A percentile compares a stretch with the other conserved stretches of the same genome.
Conservation (phyloP, 495 filamentous ascomycete genomes). For the Trypethelium eluteriae region DNA sequence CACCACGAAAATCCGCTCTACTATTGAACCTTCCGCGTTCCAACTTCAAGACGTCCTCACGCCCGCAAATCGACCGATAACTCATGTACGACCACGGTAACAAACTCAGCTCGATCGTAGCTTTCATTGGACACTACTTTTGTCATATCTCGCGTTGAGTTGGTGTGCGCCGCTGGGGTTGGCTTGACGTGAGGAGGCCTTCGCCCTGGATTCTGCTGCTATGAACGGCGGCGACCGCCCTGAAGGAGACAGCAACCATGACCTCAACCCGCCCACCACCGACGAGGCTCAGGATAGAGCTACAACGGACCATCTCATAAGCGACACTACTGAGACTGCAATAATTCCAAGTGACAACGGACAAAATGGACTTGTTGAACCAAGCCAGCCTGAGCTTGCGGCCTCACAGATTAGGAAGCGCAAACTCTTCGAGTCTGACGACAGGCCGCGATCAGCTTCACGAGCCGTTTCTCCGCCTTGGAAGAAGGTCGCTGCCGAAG, state of each 20-base stretch:
- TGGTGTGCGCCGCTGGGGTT: slow-evolving; percentile 62
- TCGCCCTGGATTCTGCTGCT: slow-evolving; percentile 11
- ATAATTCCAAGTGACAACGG: slow-evolving; percentile 14
- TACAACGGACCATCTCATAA: slow-evolving; percentile 8
- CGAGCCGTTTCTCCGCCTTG: slow-evolving; percentile 74
- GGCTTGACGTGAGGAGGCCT: slow-evolving; percentile 9
- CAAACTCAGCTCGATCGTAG: slow-evolving; percentile 42
- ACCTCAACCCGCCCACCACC: slow-evolving; percentile 13
- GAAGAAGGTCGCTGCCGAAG: slow-evolving; percentile 81
- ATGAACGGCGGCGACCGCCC: slow-evolving; percentile 14
- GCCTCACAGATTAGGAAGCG: slow-evolving; percentile 65
- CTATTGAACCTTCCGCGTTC: slow-evolving; percentile 13
- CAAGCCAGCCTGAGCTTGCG: slow-evolving; percentile 16
- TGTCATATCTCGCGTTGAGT: slow-evolving; percentile 50
- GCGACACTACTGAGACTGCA: background rate
- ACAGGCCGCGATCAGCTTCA: slow-evolving; percentile 43
- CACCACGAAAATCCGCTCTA: slow-evolving; percentile 27
- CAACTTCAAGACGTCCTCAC: slow-evolving; percentile 18
- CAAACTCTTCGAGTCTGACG: slow-evolving; percentile 51
- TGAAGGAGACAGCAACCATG: slow-evolving; percentile 9
- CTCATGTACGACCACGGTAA: slow-evolving; percentile 50
- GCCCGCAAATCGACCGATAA: slow-evolving; percentile 36
- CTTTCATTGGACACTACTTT: slow-evolving; percentile 61
- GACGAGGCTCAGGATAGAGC: background rate
- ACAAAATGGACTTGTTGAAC: slow-evolving; percentile 14